These are phyloP conservation scores for Debaryomyces coudertii DNA, from an alignment of 1,139 yeast species.

Conservation along the genomic window DNA sequence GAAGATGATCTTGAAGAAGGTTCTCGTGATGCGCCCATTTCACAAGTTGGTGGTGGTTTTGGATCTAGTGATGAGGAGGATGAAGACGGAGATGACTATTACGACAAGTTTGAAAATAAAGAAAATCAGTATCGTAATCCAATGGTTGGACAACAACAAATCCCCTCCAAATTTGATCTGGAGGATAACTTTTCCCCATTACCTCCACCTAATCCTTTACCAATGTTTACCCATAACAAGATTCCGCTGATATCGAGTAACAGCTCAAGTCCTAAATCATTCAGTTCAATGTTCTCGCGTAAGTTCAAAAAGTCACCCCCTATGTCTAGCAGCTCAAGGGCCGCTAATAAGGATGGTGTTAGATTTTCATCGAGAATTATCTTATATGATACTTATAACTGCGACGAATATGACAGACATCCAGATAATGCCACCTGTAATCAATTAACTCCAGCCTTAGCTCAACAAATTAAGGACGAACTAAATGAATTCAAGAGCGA, in stretches of 20 bases:
- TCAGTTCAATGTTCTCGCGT: constrained; percentile 35
- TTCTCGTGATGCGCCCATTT: constrained; percentile 18
- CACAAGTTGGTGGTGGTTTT: constrained; percentile 36
- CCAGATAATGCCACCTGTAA: constrained; percentile 95
- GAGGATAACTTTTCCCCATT: constrained; percentile 11
- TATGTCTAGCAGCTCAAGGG: constrained; percentile 5
- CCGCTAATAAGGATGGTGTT: constrained; percentile 42
- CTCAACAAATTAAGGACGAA: constrained; percentile 86
- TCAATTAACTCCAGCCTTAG: constrained; percentile 84
- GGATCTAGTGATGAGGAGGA: constrained; percentile 34
- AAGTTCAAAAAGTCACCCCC: constrained; percentile 27
- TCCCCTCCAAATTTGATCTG: not conserved
- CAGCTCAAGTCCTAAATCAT: constrained; percentile 36
- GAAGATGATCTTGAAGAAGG: constrained; percentile 13
- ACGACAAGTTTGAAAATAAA: not conserved
- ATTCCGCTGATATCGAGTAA: constrained; percentile 31
- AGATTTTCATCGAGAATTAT: constrained; percentile 82
- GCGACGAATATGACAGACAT: constrained; percentile 86
- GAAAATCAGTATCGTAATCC: constrained; percentile 1
- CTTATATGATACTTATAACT: constrained; percentile 83
- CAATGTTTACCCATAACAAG: constrained; percentile 30
- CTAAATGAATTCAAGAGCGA: constrained; percentile 73
- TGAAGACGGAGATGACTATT: constrained; percentile 18
- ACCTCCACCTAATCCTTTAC: constrained; percentile 21
- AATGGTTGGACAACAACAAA: not conserved